Evolutionary conservation across 257 asterid species (phyloP).

Genomic region (Thymus mandschuricus): DNA sequence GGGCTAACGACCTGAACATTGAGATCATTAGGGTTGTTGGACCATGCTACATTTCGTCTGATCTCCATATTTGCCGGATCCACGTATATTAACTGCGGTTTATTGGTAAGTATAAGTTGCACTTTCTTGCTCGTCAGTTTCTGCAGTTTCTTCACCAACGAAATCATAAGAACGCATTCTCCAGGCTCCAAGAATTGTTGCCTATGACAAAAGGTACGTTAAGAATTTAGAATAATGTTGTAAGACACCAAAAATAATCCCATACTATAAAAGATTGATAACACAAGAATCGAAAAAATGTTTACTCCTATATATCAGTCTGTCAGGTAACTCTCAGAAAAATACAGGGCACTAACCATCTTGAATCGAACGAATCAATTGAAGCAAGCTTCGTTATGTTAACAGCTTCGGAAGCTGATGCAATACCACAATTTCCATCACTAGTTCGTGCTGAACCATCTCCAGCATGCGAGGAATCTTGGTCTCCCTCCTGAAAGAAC

Average conservation of each 20-base stretch:
- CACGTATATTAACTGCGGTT: conserved; percentile 84
- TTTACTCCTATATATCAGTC: not conserved
- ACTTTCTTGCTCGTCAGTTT: conserved; percentile 93
- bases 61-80: conserved; percentile 82
- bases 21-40: conserved; percentile 86
- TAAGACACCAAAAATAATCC: too few species aligned
- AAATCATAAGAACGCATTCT: conserved; percentile 95
- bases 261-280: not conserved
- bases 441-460: conserved; percentile 57
- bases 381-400: conserved; percentile 96
- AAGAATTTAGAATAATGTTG: not conserved
- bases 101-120: conserved; percentile 94
- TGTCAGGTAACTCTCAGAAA: not conserved
- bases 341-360: conserved; percentile 57
- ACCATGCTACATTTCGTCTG: conserved; percentile 88
- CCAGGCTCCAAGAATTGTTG: conserved; percentile 96
- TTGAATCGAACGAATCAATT: conserved; percentile 94
- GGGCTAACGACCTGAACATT: conserved; percentile 86
- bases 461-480: conserved; percentile 70
- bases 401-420: conserved; percentile 66
- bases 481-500: conserved; percentile 58
- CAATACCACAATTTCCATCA: conserved; percentile 58
- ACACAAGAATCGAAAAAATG: not conserved
- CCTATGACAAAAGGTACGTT: conserved; percentile 50
- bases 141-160: conserved; percentile 89